Evolutionary conservation across 2,329 filamentous ascomycete genomes (phyloP), one percentile per base, ranked within the genome.

Genomic region (Zymoseptoria brevis): DNA sequence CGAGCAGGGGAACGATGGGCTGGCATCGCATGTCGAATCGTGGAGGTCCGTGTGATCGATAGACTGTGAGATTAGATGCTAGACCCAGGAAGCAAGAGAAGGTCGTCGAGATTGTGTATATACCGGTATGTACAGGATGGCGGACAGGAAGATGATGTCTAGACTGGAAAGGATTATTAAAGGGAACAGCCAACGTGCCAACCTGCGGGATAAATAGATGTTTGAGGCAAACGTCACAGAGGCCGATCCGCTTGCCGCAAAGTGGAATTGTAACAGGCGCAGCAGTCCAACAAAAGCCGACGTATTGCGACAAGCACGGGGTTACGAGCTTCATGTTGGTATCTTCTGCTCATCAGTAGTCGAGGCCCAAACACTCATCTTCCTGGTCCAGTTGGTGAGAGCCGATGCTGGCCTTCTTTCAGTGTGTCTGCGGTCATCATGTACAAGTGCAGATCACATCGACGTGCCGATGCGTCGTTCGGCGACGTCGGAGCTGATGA

Each of bases 1-100:
- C 56, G 53, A 67, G 59, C 57, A 60, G 50, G 26, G 62, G 54
- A 41, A 56, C 51, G 54, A 60, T 51, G 19, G 57, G 19, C 51
- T 54, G 54, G 53, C 57, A 60, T 21, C 60, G 57, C 64, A 66
- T 62, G 35, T n/a, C 16, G 35, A 16, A 16, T n/a, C 4, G 16
- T n/a, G 35, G 7, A n/a, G 13, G 11, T 45, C 16, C 35, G 35
- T n/a, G 16, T 29, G 26, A 8, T 29, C 26, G 26, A 29, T 29
- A 8, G 26, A 29, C 26, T 29, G 26, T 29, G 26, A 29, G 26
- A 29, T 29, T 29, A 29, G 8, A 29, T 29, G 26, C 26, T 29
- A 8, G 8, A 29, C 26, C 26, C 26, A 29, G 26, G 26, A 49
- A 35, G 29, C 9, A 19, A 45, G 52, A 19, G 29, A 29, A 22